Evolutionary conservation across 495 filamentous ascomycete genomes (phyloP), one percentile per base, ranked within the genome.

Genomic region (Tuber umbilicatum): DNA sequence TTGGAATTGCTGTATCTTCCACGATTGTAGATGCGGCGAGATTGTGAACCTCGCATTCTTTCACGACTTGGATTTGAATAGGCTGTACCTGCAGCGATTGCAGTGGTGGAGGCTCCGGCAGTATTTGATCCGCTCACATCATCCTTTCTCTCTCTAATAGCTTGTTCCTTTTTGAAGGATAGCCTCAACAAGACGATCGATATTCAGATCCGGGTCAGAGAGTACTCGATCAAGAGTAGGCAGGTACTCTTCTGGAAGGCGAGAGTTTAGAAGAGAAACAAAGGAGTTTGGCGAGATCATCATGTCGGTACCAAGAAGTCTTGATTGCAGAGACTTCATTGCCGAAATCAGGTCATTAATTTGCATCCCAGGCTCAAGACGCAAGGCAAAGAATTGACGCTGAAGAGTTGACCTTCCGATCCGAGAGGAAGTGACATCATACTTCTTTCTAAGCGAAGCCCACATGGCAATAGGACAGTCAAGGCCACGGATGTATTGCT

Each of bases 1-100:
- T 21, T 47, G 7, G 0, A 0, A 21, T 21, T 47, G 0, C 0
- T 0, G 43, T 47, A 6, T 0, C 43, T 47, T 5, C 17, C 43
- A 3, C 43, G 3, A 5, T 0, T 21, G 1, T 0, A 5, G 0
- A 5, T 0, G 0, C 5, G 5, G 1, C 43, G 0, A 5, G 0
- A 5, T 0, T 21, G 19, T 16, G 0, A 1, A 1, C 4, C 41
- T 43, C 4, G 5, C 0, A 6, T 23, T 6, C 19, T 23, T 6
- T 5, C 19, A 5, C 1, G 19, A 23, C 4, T 23, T 6, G 43
- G 41, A 17, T 43, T 5, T 21, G 19, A 6, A 7, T 21, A 6
- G 19, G 3, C 0, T 0, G 2, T 5, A 0, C 5, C 19, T 5
- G 19, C 19, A 0, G 19, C 3, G 0, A 23, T 0, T 19, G 43